A percentile compares a stretch with the other conserved stretches of the same genome.
These are phyloP conservation scores for Ceratocystis colombiana DNA, from an alignment of 2,329 filamentous ascomycete species.

Conservation along the genomic window DNA sequence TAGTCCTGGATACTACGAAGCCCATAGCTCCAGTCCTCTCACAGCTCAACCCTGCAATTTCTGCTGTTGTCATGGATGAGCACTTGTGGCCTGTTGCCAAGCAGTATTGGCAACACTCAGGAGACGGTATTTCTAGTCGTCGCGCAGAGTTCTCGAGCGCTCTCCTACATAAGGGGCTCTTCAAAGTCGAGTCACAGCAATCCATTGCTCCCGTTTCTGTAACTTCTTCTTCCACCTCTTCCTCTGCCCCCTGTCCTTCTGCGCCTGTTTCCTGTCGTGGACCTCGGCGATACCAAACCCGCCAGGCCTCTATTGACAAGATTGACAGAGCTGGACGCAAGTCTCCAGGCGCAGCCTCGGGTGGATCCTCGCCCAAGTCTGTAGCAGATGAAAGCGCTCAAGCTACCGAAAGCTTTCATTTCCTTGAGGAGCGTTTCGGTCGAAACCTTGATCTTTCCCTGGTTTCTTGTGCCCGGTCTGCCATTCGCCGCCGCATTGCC, in stretches of 20 bases:
- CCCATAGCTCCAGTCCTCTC: constrained; percentile 43
- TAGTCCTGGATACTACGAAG: constrained; percentile 51
- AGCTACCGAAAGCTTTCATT: constrained; percentile 59
- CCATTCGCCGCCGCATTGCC: constrained; percentile 77
- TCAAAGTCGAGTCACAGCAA: constrained; percentile 29
- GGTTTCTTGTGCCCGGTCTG: constrained; percentile 70
- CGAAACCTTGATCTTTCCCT: constrained; percentile 75
- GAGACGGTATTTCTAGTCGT: constrained; percentile 83
- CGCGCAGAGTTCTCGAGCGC: constrained; percentile 80
- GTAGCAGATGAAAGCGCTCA: constrained; percentile 23
- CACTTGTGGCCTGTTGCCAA: constrained; percentile 66
- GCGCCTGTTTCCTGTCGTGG: constrained; percentile 34
- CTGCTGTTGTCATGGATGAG: constrained; percentile 60
- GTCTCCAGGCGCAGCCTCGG: constrained; percentile 17
- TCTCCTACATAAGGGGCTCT: constrained; percentile 59
- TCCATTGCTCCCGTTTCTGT: neutral
- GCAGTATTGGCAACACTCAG: constrained; percentile 93
- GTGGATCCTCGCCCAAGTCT: constrained; percentile 26
- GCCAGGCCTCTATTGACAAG: constrained; percentile 19
- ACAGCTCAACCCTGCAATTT: constrained; percentile 50
- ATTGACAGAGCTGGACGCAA: constrained; percentile 16
- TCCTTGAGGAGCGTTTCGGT: constrained; percentile 89
- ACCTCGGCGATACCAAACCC: constrained; percentile 32
- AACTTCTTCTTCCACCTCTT: constrained; percentile 27
- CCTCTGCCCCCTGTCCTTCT: constrained; percentile 25